Conservation (phyloP, 2,329 filamentous ascomycete genomes). For the Epichloe uncinata region DNA sequence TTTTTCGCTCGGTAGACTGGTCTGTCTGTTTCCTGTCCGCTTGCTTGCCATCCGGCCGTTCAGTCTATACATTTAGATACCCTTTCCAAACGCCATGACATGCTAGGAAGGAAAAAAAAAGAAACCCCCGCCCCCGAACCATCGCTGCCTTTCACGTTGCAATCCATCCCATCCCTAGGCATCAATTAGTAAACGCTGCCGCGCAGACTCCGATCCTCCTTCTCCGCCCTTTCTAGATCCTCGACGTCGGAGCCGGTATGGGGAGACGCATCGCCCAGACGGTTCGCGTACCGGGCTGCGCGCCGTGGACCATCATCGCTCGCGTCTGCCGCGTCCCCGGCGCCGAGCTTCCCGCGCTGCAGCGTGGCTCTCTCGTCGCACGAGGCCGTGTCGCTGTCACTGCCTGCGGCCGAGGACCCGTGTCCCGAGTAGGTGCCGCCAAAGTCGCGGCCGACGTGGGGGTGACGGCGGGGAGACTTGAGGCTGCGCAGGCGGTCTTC, state of each 20-base stretch:
- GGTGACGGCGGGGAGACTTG: constrained; percentile 30
- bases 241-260: constrained; percentile 19
- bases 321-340: constrained; percentile 2
- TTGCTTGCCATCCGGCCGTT: too few species aligned
- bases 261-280: constrained; percentile 29
- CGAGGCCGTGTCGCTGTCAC: constrained; percentile 34
- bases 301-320: constrained; percentile 4
- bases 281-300: constrained; percentile 27
- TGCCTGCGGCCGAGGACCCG: constrained; percentile 32
- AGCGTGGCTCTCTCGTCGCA: constrained; percentile 15
- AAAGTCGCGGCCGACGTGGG: constrained; percentile 48
- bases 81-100: too few species aligned
- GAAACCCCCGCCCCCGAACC: too few species aligned
- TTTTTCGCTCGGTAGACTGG: too few species aligned
- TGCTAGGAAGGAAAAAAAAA: background rate
- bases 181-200: constrained; percentile 43
- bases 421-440: constrained; percentile 51
- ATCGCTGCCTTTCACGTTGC: background rate
- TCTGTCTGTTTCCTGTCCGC: too few species aligned
- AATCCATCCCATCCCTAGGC: background rate
- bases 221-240: constrained; percentile 30
- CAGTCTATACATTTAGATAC: too few species aligned
- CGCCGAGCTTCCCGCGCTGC: constrained; percentile 6
- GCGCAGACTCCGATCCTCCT: constrained; percentile 40
- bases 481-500: constrained; percentile 38